Evolutionary conservation across 1,139 yeast species (phyloP), one percentile per base, ranked within the genome.

Genomic region (Suhomyces wounanorum): DNA sequence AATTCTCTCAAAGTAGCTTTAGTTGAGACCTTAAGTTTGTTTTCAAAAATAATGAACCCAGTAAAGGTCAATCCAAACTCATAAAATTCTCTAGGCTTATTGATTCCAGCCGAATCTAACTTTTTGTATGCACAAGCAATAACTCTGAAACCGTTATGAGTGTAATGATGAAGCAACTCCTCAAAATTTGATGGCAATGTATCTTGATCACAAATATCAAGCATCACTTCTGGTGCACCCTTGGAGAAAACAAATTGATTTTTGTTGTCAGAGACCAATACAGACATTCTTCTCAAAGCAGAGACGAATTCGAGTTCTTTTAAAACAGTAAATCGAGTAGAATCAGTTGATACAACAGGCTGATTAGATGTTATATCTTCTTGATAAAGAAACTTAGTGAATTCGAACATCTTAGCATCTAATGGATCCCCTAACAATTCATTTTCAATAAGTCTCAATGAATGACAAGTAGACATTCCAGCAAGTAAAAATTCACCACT

Each of bases 201-300:
- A 18, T 80, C 82, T 1, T 84, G 81, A 16, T 73, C 71, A 69
- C 99, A 94, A 39, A 94, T 83, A 28, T 84, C 87, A 36, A 79
- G 74, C 79, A 94, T 89, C n/a, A 92, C 89, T 66, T 94, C 99
- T 0, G 99, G 99, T 0, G 99, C 99, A 47, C 99, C 99, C 65
- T 94, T 94, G 13, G 95, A 88, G 64, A 82, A 87, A 0, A 89
- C 82, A 54, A 69, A 70, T 48, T 69, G 64, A 28, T 68, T 67
- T 44, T 65, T 72, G 49, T 64, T 62, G 38, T 64, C 66, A 13
- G 54, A 51, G 1, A 59, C 61, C 51, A 91, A 67, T 0, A 91
- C 97, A 50, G 96, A 86, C 97, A 94, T 94, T 61, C 99, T 78
- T 66, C 99, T 84, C 55, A 95, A 72, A 37, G 85, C 81, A 0